Percentiles rank a stretch among this genome's conserved stretches.
Evolutionary conservation across 192 early-diverging fungal genomes (phyloP).

Genomic region (Physocladia obscura): DNA sequence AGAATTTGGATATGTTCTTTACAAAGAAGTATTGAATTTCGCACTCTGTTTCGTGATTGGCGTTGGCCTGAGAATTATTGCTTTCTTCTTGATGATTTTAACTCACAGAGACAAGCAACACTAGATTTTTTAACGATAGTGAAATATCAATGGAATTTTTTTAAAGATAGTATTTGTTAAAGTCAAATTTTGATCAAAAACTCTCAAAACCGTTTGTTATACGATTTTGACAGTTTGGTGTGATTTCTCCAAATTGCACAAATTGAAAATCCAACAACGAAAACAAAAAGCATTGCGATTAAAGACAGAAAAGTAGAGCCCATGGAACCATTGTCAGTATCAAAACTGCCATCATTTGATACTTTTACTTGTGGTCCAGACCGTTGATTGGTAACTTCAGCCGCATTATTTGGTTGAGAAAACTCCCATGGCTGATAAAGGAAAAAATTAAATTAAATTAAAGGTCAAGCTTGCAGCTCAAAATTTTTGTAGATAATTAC

Average conservation of each 20-base stretch:
- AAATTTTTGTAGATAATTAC: slow-evolving; percentile 5
- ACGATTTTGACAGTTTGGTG: not conserved
- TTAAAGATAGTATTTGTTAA: not conserved
- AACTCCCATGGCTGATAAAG: no score
- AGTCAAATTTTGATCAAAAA: not conserved
- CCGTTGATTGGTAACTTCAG: no score
- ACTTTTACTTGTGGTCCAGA: no score
- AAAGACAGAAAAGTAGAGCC: no score
- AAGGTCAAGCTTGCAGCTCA: no score
- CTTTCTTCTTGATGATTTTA: slow-evolving; percentile 34
- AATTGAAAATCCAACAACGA: no score
- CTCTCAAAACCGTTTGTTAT: slow-evolving; percentile 19
- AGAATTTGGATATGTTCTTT: slow-evolving; percentile 32
- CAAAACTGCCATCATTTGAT: no score
- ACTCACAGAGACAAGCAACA: slow-evolving; percentile 42
- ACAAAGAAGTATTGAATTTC: slow-evolving; percentile 30
- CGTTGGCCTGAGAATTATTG: slow-evolving; percentile 23
- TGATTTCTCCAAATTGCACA: not conserved
- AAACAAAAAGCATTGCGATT: no score
- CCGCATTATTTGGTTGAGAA: no score
- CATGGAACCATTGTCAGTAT: no score
- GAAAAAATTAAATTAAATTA: no score
- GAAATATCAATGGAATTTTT: not conserved
- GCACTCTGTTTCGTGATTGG: slow-evolving; percentile 37
- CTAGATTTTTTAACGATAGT: not conserved